Evolutionary conservation across 2,329 filamentous ascomycete species (phyloP), one percentile per base, ranked within the genome.

Genomic region (Fusarium multiceps): DNA sequence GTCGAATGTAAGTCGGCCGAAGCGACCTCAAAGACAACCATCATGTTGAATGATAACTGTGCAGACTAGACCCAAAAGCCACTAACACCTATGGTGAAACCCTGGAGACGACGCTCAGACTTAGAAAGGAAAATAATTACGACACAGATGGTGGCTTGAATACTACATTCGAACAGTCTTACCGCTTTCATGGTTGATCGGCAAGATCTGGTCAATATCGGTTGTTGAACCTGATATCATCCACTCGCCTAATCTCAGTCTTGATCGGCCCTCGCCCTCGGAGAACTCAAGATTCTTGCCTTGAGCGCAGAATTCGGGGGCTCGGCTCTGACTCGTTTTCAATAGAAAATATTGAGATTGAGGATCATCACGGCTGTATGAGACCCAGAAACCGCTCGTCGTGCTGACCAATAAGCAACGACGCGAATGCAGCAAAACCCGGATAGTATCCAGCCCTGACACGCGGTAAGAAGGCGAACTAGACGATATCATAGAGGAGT

Each of bases 61-160:
- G 48, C 43, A 69, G 62, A 46, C 46, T 23, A 61, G 66, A 64
- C 65, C 45, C 54, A 43, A 43, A 43, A 28, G 53, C 58, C 62
- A 63, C 72, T 74, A 74, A 70, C 30, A 41, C 12, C 30, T 57
- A 70, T 74, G 68, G 59, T 74, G 72, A 74, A 74, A 74, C 72
- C 64, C 50, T 59, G 50, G 55, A 37, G 60, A 72, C 41, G 50
- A 54, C 72, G 72, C 72, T 74, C 70, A 41, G 23, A 27, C 49
- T 25, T 27, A 16, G 49, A 51, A 51, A 27, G 18, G 21, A 40
- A 51, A 51, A 14, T 34, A 25, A 34, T 51, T 23, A 51, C 48
- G 18, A 51, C 48, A 14, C 23, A 51, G 21, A 51, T 51, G 49
- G 49, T 51, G 23, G 32, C 34, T 51, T 41, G 16, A 28, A 42